These are phyloP conservation scores for Megacollybia marginata DNA, from an alignment of 768 basidiomycete genomes.

Conservation along the genomic window DNA sequence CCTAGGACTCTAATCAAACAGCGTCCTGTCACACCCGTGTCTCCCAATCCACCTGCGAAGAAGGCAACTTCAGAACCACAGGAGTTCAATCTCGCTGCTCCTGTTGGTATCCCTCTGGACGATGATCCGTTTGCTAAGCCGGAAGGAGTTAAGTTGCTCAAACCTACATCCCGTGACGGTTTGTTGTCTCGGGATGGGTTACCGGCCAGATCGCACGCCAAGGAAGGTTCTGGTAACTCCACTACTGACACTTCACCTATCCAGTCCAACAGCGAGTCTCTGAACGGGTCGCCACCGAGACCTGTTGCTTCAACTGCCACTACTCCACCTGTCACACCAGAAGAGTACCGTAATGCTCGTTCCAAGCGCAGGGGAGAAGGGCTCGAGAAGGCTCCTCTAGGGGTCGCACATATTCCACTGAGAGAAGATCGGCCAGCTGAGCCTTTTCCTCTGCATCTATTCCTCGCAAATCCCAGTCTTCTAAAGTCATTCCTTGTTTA, in stretches of 20 bases:
- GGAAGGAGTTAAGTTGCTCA: conserved; percentile 44
- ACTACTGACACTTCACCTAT: conserved; percentile 3
- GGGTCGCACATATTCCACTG: conserved; percentile 16
- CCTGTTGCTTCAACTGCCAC: conserved; percentile 1
- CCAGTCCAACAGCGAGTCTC: not conserved
- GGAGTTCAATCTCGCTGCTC: not conserved
- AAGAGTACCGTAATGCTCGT: conserved; percentile 23
- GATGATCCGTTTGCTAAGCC: conserved; percentile 52
- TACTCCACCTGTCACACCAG: conserved; percentile 16
- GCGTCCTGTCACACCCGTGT: conserved; percentile 20
- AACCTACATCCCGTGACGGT: conserved; percentile 8
- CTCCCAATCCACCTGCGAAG: conserved; percentile 1
- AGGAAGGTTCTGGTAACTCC: not conserved
- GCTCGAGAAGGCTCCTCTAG: conserved; percentile 31
- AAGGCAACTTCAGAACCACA: conserved; percentile 3
- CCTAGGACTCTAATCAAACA: conserved; percentile 21
- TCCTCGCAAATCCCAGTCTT: conserved; percentile 46
- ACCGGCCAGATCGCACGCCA: not conserved
- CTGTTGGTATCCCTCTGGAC: conserved; percentile 31
- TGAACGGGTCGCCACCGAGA: not conserved
- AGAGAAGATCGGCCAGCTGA: conserved; percentile 12
- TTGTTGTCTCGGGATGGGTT: not conserved
- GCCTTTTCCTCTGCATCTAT: conserved; percentile 46
- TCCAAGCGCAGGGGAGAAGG: conserved; percentile 30
- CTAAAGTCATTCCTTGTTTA: conserved; percentile 49